Conservation (phyloP, 345 rosid species). For the Litchi chinensis region DNA sequence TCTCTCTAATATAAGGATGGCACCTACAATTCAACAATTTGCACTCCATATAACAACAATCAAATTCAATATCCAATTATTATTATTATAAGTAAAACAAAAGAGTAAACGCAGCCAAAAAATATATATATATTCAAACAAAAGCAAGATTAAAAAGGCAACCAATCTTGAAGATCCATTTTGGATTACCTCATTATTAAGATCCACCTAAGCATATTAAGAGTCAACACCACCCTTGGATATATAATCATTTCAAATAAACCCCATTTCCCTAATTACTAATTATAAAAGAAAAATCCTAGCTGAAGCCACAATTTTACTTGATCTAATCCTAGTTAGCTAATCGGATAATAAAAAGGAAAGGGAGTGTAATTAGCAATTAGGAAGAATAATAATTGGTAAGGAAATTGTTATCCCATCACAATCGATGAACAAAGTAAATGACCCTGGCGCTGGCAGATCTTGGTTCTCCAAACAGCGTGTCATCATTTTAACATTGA, state of each 20-base stretch:
- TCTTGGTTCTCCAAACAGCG: slow-evolving; percentile 6
- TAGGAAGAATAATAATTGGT: not conserved
- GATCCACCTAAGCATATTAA: not conserved
- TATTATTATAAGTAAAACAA: not conserved
- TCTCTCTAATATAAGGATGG: not conserved
- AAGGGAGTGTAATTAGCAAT: not conserved
- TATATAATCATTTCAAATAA: too few relatives aligned
- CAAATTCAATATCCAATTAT: not conserved
- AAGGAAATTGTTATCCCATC: slow-evolving; percentile 3
- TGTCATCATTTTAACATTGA: slow-evolving; percentile 5
- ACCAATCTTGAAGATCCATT: not conserved
- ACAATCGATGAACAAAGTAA: slow-evolving; percentile 2
- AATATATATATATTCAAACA: too few relatives aligned
- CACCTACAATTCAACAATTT: not conserved
- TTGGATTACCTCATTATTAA: slow-evolving; percentile 20
- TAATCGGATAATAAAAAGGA: too few relatives aligned
- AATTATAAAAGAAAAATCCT: too few relatives aligned
- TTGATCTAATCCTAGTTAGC: too few relatives aligned
- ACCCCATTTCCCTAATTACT: too few relatives aligned
- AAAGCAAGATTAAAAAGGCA: slow-evolving; percentile 6
- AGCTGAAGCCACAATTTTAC: too few relatives aligned
- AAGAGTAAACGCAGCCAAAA: not conserved
- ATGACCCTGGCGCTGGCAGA: not conserved
- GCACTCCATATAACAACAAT: not conserved
- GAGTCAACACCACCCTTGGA: not conserved